These are phyloP conservation scores for Fraxinus latifolia DNA, from an alignment of 305 asterid species.

Conservation along the genomic window DNA sequence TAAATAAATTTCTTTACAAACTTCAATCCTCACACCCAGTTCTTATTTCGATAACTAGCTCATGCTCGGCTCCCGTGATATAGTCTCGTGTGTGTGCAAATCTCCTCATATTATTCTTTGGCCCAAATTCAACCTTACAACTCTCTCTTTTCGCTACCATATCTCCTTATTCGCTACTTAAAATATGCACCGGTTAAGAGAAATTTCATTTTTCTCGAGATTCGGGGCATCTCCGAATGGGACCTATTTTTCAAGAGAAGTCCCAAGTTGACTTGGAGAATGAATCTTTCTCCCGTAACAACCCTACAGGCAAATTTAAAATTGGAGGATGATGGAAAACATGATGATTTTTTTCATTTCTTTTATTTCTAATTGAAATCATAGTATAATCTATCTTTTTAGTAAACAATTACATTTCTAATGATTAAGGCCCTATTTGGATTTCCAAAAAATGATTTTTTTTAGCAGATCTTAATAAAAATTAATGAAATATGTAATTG, in stretches of 20 bases:
- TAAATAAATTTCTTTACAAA: not conserved
- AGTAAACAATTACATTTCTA: not conserved
- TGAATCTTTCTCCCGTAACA: not conserved
- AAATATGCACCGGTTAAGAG: not conserved
- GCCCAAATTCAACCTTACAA: not conserved
- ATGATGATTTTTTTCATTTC: not conserved
- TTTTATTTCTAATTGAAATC: not conserved
- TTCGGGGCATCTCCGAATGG: not conserved
- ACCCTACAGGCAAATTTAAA: not conserved
- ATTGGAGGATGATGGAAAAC: not conserved
- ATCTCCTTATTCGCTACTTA: not conserved
- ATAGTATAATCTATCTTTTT: not conserved
- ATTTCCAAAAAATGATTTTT: not conserved
- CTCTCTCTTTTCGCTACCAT: not conserved
- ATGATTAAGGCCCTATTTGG: not conserved
- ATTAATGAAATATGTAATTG: too few species aligned
- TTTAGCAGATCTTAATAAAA: too few species aligned
- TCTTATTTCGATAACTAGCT: not conserved
- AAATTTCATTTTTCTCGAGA: not conserved
- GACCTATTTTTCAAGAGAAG: not conserved
- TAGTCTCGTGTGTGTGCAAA: not conserved
- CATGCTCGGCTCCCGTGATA: not conserved
- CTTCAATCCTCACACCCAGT: not conserved
- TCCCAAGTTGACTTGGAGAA: not conserved
- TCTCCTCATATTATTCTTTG: not conserved